These are phyloP conservation scores for Bipolaris bicolor DNA, from an alignment of 2,329 filamentous ascomycete species.

Conservation along the genomic window DNA sequence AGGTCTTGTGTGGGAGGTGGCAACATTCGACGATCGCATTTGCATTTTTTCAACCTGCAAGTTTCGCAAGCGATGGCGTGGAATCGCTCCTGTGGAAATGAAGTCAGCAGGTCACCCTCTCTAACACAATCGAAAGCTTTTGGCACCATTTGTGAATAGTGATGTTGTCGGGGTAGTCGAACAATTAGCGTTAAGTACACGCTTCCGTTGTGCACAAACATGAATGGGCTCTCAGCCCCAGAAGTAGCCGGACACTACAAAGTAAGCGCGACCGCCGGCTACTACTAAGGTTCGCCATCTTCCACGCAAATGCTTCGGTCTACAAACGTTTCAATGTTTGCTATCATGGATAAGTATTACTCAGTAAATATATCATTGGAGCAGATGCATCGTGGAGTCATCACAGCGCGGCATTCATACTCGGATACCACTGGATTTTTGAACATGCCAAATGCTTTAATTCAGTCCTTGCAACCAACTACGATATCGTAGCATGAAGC, in stretches of 20 bases:
- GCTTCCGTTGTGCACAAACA: not conserved
- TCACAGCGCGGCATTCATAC: too few species aligned
- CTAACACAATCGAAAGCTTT: not conserved
- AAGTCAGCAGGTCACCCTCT: not conserved
- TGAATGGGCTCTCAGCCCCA: not conserved
- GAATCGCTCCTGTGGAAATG: slow-evolving; percentile 2
- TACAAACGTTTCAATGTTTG: not conserved
- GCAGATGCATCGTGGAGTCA: too few species aligned
- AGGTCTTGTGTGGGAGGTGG: not conserved
- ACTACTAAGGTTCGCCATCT: too few species aligned
- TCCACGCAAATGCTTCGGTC: too few species aligned
- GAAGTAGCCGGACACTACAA: too few species aligned
- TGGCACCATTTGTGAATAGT: not conserved
- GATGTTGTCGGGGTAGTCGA: not conserved
- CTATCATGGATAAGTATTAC: not conserved
- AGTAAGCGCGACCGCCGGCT: too few species aligned
- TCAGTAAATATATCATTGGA: not conserved
- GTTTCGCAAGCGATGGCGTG: slow-evolving; percentile 37
- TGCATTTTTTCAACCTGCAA: slow-evolving; percentile 38
- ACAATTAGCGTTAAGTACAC: not conserved
- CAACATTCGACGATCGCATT: slow-evolving; percentile 36
- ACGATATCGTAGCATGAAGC: too few species aligned
- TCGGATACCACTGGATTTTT: too few species aligned
- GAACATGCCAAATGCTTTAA: too few species aligned
- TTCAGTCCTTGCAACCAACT: too few species aligned